Conservation (phyloP, 2,329 filamentous ascomycete species). For the Claviceps paspali region DNA sequence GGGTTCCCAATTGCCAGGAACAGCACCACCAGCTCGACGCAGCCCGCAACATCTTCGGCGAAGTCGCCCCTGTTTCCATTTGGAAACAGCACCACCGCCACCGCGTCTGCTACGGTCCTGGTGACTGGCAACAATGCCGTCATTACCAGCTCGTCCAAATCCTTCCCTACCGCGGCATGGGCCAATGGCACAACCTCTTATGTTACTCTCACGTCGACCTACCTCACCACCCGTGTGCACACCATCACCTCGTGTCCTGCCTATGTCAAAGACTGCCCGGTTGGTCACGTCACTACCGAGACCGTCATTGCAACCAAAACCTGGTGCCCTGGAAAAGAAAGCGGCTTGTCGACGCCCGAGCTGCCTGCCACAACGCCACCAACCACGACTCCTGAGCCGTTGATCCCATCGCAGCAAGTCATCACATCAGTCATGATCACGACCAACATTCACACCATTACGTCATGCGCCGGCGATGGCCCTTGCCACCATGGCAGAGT, state of each 20-base stretch:
- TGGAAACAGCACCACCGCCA: background rate
- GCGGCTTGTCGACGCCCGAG: background rate
- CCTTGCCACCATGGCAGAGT: slow-evolving; percentile 11
- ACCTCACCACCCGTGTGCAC: slow-evolving; percentile 14
- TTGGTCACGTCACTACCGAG: slow-evolving; percentile 16
- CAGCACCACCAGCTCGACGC: background rate
- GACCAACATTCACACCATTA: slow-evolving; percentile 41
- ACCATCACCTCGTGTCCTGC: slow-evolving; percentile 19
- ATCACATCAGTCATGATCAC: slow-evolving; percentile 30
- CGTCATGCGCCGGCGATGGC: slow-evolving; percentile 36
- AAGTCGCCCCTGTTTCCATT: background rate
- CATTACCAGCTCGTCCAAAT: too few relatives aligned
- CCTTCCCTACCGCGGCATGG: slow-evolving; percentile 5
- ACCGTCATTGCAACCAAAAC: slow-evolving; percentile 17
- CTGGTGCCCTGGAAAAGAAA: slow-evolving; percentile 18
- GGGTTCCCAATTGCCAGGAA: background rate
- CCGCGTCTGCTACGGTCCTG: background rate
- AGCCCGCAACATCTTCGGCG: background rate
- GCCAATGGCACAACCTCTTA: slow-evolving; percentile 9
- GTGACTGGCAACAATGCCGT: too few relatives aligned
- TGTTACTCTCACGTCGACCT: slow-evolving; percentile 13
- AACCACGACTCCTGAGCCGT: slow-evolving; percentile 1
- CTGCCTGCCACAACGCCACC: background rate
- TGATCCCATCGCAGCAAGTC: slow-evolving; percentile 6
- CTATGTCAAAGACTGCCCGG: slow-evolving; percentile 13